Evolutionary conservation across 2,329 filamentous ascomycete species (phyloP).

Genomic region (Pseudogymnoascus sp.): DNA sequence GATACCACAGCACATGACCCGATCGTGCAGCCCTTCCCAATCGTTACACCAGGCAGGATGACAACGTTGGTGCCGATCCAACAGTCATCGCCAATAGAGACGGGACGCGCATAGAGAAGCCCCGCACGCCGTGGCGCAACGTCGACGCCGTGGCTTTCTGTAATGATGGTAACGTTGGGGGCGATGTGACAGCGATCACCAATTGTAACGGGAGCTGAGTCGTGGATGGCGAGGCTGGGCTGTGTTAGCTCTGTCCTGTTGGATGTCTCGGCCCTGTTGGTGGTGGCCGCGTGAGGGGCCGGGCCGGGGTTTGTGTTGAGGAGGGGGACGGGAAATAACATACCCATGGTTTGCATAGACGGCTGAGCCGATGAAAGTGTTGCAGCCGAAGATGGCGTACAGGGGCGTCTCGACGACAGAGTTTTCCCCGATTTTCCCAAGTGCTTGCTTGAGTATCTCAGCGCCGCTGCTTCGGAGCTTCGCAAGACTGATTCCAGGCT

Average conservation of each 20-base stretch:
- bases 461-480: slow-evolving; percentile 15
- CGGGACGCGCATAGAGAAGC: slow-evolving; percentile 38
- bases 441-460: slow-evolving; percentile 12
- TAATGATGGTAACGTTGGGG: slow-evolving; percentile 62
- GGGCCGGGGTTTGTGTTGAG: neutral
- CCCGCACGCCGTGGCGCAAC: slow-evolving; percentile 44
- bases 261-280: neutral
- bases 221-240: slow-evolving; percentile 18
- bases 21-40: slow-evolving; percentile 43
- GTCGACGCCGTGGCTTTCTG: slow-evolving; percentile 63
- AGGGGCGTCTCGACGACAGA: slow-evolving; percentile 18
- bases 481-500: slow-evolving; percentile 14
- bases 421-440: slow-evolving; percentile 16
- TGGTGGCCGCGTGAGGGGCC: neutral
- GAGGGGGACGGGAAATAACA: neutral
- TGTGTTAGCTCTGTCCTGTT: slow-evolving; percentile 4
- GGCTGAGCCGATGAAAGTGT: slow-evolving; percentile 16
- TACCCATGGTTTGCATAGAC: slow-evolving; percentile 20
- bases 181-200: slow-evolving; percentile 40
- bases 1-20: slow-evolving; percentile 44
- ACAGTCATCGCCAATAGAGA: slow-evolving; percentile 44
- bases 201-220: slow-evolving; percentile 38
- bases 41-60: slow-evolving; percentile 44
- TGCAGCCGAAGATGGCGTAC: slow-evolving; percentile 20
- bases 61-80: slow-evolving; percentile 44